Evolutionary conservation across 768 basidiomycete species (phyloP), one percentile per base, ranked within the genome.

Genomic region (Trametes gibbosa): DNA sequence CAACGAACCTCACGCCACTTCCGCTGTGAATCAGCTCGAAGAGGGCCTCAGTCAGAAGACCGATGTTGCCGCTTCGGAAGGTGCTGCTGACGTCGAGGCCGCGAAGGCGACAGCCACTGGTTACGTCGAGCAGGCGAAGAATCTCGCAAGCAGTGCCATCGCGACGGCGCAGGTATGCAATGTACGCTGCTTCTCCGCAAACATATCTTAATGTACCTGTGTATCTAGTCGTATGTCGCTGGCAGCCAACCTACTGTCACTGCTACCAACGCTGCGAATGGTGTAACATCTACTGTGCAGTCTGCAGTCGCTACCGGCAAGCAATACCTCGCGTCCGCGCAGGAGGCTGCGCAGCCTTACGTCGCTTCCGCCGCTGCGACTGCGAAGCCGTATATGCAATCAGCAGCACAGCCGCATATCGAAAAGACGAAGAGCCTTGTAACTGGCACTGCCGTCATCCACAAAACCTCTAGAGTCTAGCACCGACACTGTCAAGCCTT

Each of bases 121-220:
- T 0, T 85, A 85, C 63, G 69, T 86, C 6, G 80, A 84, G 23
- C 80, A 84, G 63, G 85, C 81, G 0, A 85, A 81, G 70, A 70
- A 67, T 7, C 49, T 82, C 2, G 83, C 81, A 0, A 70, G 70
- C 14, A 73, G 63, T 37, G 79, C 78, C 0, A 56, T 82, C 3
- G 63, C 75, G 6, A 76, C 80, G 24, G 82, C 82, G 16, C 75
- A 79, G 73, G 81, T 79, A 58, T 21, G 70, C 67, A 4, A 24
- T 12, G 49, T 3, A 5, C 29, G 6, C 16, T 27, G 46, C 5
- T 40, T 25, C 21, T 14, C 21, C 24, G 6, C n/a, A 3, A 29
- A n/a, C 10, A 21, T 13, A 4, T 41, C 1, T 5, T 29, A 3
- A 16, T 54, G 39, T 55, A 32, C 19, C 2, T 29, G 6, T 34